phyloP scores from a whole-genome alignment of 2,329 filamentous ascomycete species.

The Exophiala spinifera region DNA sequence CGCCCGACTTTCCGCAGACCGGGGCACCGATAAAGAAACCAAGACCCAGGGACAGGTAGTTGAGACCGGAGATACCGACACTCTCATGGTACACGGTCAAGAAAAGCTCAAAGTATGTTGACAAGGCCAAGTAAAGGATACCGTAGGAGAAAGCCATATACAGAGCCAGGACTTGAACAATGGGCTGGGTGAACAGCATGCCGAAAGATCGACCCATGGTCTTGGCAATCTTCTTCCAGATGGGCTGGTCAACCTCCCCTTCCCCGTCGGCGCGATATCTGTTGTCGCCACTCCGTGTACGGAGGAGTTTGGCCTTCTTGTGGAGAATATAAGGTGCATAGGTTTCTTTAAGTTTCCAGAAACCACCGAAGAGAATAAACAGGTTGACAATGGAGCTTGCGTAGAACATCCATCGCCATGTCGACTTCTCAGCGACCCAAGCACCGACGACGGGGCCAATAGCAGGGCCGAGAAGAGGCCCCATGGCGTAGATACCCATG shows the following conservation, averaged over 20 bases:
- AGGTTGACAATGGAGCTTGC: slow-evolving; percentile 59
- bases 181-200: slow-evolving; percentile 55
- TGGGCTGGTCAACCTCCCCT: slow-evolving; percentile 28
- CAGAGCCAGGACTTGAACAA: slow-evolving; percentile 53
- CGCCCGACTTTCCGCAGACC: slow-evolving; percentile 45
- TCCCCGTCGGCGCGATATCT: slow-evolving; percentile 33
- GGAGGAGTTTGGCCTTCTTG: slow-evolving; percentile 51
- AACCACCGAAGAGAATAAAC: slow-evolving; percentile 54
- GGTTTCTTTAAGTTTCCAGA: slow-evolving; percentile 59
- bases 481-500: slow-evolving; percentile 30
- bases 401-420: slow-evolving; percentile 40
- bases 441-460: slow-evolving; percentile 61
- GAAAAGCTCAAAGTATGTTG: slow-evolving; percentile 60
- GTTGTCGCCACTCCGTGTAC: slow-evolving; percentile 33
- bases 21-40: slow-evolving; percentile 57
- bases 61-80: slow-evolving; percentile 54
- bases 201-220: slow-evolving; percentile 53
- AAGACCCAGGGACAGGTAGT: slow-evolving; percentile 58
- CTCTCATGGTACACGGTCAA: slow-evolving; percentile 49
- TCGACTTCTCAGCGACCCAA: slow-evolving; percentile 52
- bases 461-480: slow-evolving; percentile 34
- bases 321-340: slow-evolving; percentile 60
- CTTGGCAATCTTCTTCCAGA: slow-evolving; percentile 29
- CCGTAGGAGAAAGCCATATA: slow-evolving; percentile 59
- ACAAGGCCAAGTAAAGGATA: slow-evolving; percentile 58